phyloP scores from a whole-genome alignment of 768 basidiomycete species.

The Sutorius australiensis region DNA sequence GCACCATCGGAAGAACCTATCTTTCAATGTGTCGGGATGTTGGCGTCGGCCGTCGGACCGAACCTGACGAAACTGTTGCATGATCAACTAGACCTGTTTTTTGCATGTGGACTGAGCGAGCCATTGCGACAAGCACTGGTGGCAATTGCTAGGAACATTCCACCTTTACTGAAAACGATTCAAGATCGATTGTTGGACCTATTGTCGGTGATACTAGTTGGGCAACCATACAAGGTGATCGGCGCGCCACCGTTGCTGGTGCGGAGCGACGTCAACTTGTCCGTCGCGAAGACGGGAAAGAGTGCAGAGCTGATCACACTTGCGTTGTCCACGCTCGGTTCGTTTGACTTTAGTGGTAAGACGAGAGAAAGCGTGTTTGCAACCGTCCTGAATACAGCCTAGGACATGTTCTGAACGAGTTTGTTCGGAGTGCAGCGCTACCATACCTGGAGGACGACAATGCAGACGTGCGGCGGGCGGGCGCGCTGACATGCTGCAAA shows the following conservation, averaged over 20 bases:
- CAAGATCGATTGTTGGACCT: conserved; percentile 93
- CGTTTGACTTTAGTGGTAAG: conserved; percentile 91
- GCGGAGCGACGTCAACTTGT: conserved; percentile 56
- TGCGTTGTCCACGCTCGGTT: conserved; percentile 81
- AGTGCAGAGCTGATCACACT: conserved; percentile 69
- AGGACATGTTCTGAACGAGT: conserved; percentile 95
- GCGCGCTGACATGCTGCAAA: conserved; percentile 87
- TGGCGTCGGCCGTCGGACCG: conserved; percentile 91
- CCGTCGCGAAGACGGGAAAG: conserved; percentile 53
- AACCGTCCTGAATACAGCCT: conserved; percentile 8
- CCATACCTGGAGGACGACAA: conserved; percentile 94
- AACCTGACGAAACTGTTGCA: conserved; percentile 94
- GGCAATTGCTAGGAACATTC: conserved; percentile 82
- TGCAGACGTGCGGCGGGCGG: conserved; percentile 80
- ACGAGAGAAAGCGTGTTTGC: neutral
- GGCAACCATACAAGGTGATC: conserved; percentile 81
- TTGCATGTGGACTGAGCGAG: conserved; percentile 89
- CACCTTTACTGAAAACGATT: conserved; percentile 85
- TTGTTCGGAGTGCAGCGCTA: conserved; percentile 85
- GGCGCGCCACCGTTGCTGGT: conserved; percentile 72
- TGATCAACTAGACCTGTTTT: conserved; percentile 96
- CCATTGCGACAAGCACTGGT: conserved; percentile 80
- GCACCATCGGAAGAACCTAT: conserved; percentile 92
- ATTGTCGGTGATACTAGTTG: conserved; percentile 74
- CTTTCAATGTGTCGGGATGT: conserved; percentile 96